phyloP scores from a whole-genome alignment of 1,284 basidiomycete species.

The Phaffia rhodozyma region DNA sequence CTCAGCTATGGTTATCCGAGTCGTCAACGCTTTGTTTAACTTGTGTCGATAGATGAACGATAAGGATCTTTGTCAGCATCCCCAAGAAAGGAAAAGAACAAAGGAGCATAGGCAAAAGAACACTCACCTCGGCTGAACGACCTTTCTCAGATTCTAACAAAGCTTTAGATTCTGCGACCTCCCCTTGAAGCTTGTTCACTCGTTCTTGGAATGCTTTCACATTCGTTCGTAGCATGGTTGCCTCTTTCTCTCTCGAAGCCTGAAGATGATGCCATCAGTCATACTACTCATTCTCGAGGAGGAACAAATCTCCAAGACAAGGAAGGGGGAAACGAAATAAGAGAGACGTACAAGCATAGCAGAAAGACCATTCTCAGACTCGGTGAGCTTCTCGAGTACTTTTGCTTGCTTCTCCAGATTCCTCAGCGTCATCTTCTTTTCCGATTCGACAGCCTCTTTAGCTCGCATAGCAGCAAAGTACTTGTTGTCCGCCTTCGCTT shows the following conservation, averaged over 20 bases:
- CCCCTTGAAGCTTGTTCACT: slow-evolving; percentile 34
- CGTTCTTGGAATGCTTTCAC: slow-evolving; percentile 36
- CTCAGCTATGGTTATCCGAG: slow-evolving; percentile 3
- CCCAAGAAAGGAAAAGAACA: neutral
- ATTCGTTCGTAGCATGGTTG: slow-evolving; percentile 38
- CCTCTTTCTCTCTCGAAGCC: slow-evolving; percentile 43
- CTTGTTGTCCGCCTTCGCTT: slow-evolving; percentile 90
- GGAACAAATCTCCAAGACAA: neutral
- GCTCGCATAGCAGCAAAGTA: slow-evolving; percentile 82
- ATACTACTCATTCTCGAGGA: too few relatives aligned
- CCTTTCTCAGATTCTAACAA: slow-evolving; percentile 28
- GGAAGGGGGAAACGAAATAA: neutral
- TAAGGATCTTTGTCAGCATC: neutral
- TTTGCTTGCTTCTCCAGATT: slow-evolving; percentile 67
- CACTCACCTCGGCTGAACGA: slow-evolving; percentile 25
- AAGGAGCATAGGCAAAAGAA: neutral
- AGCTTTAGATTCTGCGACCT: slow-evolving; percentile 16
- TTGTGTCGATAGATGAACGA: neutral
- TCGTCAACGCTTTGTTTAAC: slow-evolving; percentile 8
- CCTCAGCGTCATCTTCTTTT: slow-evolving; percentile 55
- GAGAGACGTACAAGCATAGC: slow-evolving; percentile 46
- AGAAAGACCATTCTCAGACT: slow-evolving; percentile 50
- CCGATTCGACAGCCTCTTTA: slow-evolving; percentile 68
- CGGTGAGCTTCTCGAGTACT: slow-evolving; percentile 56
- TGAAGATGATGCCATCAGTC: slow-evolving; percentile 30